Percentiles rank a stretch among this genome's conserved stretches.
phyloP scores from a whole-genome alignment of 177 flowering plant species.

The Tripterygium wilfordii region DNA sequence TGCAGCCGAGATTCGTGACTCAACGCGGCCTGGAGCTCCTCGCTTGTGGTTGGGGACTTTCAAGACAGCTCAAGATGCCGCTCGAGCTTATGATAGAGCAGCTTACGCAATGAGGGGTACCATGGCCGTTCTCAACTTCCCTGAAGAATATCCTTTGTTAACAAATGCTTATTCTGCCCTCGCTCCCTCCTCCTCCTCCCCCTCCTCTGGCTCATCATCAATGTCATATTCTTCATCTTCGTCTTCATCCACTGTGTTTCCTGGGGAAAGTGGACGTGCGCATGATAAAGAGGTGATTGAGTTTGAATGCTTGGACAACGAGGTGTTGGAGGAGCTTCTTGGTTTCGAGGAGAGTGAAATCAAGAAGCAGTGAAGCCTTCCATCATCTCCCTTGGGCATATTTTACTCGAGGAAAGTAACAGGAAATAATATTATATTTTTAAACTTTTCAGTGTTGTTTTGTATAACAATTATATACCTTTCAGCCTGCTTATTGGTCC shows the following conservation, averaged over 20 bases:
- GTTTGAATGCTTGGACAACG: slow-evolving; percentile 33
- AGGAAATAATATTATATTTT: too few species aligned
- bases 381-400: neutral
- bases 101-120: slow-evolving; percentile 27
- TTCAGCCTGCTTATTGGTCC: too few species aligned
- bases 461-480: too few species aligned
- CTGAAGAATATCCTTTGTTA: slow-evolving; percentile 12
- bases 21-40: slow-evolving; percentile 16
- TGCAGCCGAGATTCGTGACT: slow-evolving; percentile 39
- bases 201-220: slow-evolving; percentile 6
- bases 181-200: slow-evolving; percentile 14
- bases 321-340: slow-evolving; percentile 39
- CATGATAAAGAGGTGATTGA: slow-evolving; percentile 20
- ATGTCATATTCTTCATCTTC: slow-evolving; percentile 7
- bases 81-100: slow-evolving; percentile 33
- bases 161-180: slow-evolving; percentile 2
- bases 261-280: neutral
- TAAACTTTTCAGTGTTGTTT: too few species aligned
- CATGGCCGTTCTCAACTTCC: slow-evolving; percentile 24
- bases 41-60: slow-evolving; percentile 36
- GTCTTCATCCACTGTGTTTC: slow-evolving; percentile 1
- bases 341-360: slow-evolving; percentile 9
- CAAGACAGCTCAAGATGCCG: slow-evolving; percentile 26
- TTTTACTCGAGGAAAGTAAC: too few species aligned
- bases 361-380: slow-evolving; percentile 5